Evolutionary conservation across 106 monocot genomes (phyloP), one percentile per base, ranked within the genome.

Genomic region (Cymbidium sinense): DNA sequence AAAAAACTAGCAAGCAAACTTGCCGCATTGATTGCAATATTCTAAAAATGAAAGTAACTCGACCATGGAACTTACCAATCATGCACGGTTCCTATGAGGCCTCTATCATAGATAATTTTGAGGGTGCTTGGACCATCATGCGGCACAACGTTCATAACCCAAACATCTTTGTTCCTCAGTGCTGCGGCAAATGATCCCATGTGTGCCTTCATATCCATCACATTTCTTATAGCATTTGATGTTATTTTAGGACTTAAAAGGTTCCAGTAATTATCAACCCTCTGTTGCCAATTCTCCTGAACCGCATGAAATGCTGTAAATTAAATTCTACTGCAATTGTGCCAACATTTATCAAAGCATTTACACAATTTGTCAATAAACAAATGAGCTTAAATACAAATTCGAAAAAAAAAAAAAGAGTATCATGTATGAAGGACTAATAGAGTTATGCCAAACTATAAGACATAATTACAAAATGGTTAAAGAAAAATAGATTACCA

Each of bases 81-180:
- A 84, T 98, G 93, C 0, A 80, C 69, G 28, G 80, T 77, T 58
- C 96, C 96, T 33, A 98, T 94, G 25, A 98, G 84, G 8, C 96
- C 96, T 76, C 96, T 85, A 64, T 98, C 96, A 75, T 92, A 98
- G 23, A 98, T 83, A 80, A 98, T 81, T 77, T 90, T 94, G 70
- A 98, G 91, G 39, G 88, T 88, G 79, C 89, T 92, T 27, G 86
- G 88, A 64, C 85, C 91, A 75, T 94, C 93, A 33, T 88, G 86
- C 19, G 91, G 88, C 70, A 94, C 88, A 36, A 90, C 94, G 84
- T 98, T 98, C 96, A 98, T 98, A 34, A 98, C 94, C 96, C 96
- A 98, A 64, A 90, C 91, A 78, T 88, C 86, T 71, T 88, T 86
- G 33, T 92, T 88, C 52, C 76, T 90, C n/a, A 96, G 87, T 39